Evolutionary conservation across 2,329 filamentous ascomycete genomes (phyloP), one percentile per base, ranked within the genome.

Genomic region (Colletotrichum sp.): DNA sequence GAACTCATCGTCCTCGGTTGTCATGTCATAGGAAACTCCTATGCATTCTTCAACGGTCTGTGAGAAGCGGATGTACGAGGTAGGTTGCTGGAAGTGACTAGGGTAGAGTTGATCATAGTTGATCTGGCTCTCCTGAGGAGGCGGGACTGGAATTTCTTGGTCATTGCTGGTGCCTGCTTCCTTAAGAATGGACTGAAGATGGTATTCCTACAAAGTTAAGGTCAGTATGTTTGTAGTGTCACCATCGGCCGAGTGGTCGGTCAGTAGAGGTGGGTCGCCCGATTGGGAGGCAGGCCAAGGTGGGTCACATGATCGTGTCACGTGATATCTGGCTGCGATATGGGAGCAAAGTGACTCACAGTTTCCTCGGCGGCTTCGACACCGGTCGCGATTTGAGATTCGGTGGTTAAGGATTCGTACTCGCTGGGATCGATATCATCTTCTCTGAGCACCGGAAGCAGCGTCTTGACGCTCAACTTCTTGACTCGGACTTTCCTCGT

Each of bases 331-430:
- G 79, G 79, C 80, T 78, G 78, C 76, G 65, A 77, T 66, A 79
- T 73, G 70, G 76, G 78, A 78, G 58, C 78, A 79, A 78, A 78
- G 72, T 71, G 79, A 95, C 96, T 92, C 87, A 98, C 97, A 88
- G 96, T 96, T 92, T 98, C 96, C 87, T 99, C 97, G 79, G 93
- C 95, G 84, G 98, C 96, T 87, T 99, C 97, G 81, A 99, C 97
- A 86, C 97, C 97, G 79, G 96, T 98, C 83, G 97, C 96, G 83
- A 98, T 95, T 93, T 95, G 87, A 90, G 92, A 88, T 91, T 95
- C 91, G 84, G 94, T 94, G 80, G 94, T 94, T 83, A 96, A 93
- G 81, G 94, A 92, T 87, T 98, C 95, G 85, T 98, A 98, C 86
- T 96, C 92, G 82, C 90, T 91, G 83, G 94, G 90, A 83, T 98